These are phyloP conservation scores for Luvunga scandens DNA, from an alignment of 345 rosid genomes.

Conservation along the genomic window DNA sequence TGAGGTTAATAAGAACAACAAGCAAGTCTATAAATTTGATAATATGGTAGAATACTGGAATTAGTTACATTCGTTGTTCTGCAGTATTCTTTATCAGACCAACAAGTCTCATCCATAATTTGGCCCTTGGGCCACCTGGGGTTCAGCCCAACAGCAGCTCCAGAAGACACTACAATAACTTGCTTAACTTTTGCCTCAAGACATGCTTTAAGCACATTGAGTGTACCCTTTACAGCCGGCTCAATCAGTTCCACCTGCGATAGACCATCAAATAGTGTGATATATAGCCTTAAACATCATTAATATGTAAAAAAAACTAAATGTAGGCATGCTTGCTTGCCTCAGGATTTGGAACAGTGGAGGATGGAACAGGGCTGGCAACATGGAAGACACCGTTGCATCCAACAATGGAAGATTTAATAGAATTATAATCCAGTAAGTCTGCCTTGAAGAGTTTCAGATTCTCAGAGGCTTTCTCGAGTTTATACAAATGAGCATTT, in stretches of 20 bases:
- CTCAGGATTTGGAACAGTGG: not conserved
- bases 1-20: not conserved
- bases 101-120: constrained; percentile 42
- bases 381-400: not conserved
- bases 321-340: not conserved
- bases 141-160: constrained; percentile 39
- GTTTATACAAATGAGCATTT: not conserved
- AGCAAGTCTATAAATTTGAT: not conserved
- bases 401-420: not conserved
- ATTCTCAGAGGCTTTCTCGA: not conserved
- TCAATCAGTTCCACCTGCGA: constrained; percentile 50
- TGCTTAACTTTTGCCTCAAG: constrained; percentile 54
- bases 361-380: not conserved
- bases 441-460: not conserved
- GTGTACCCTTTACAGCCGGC: constrained; percentile 68
- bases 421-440: not conserved
- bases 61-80: constrained; percentile 35
- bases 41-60: not conserved
- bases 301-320: not conserved
- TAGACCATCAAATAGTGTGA: not conserved
- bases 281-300: no score
- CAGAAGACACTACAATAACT: constrained; percentile 66
- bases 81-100: constrained; percentile 66
- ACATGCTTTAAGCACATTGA: constrained; percentile 65
- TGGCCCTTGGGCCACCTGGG: constrained; percentile 47